Evolutionary conservation across 495 filamentous ascomycete species (phyloP).

Genomic region (Durotheca rogersii): DNA sequence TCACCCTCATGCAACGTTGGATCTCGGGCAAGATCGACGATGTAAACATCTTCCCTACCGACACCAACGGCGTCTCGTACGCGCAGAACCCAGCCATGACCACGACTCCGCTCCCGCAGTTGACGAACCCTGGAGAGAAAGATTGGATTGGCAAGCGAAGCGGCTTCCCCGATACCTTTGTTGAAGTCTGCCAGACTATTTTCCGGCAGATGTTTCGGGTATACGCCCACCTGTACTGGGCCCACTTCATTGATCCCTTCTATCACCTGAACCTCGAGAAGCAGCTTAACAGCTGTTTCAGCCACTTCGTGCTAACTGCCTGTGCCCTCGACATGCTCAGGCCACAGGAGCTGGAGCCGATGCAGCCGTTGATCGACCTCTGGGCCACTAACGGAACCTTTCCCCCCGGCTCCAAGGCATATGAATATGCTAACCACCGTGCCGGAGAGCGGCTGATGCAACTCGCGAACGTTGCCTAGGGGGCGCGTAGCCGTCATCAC

Average conservation of each 20-base stretch:
- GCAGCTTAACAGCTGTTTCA: slow-evolving; percentile 92
- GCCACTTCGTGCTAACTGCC: slow-evolving; percentile 86
- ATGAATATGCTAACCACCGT: slow-evolving; percentile 56
- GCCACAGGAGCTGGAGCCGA: slow-evolving; percentile 84
- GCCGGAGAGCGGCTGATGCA: slow-evolving; percentile 47
- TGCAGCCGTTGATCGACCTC: slow-evolving; percentile 88
- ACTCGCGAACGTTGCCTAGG: slow-evolving; percentile 35
- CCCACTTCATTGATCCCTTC: slow-evolving; percentile 78
- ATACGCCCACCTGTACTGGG: slow-evolving; percentile 88
- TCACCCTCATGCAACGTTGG: slow-evolving; percentile 90
- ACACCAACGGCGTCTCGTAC: slow-evolving; percentile 56
- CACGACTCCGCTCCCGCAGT: slow-evolving; percentile 61
- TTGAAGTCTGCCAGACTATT: slow-evolving; percentile 82
- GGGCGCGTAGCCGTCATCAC: neutral
- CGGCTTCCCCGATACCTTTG: slow-evolving; percentile 83
- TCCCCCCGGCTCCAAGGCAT: slow-evolving; percentile 65
- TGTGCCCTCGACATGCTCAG: slow-evolving; percentile 79
- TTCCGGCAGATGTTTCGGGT: slow-evolving; percentile 97
- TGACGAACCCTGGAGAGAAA: slow-evolving; percentile 56
- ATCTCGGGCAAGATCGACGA: slow-evolving; percentile 90
- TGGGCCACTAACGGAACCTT: slow-evolving; percentile 85
- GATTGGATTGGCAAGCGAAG: slow-evolving; percentile 86
- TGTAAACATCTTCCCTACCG: slow-evolving; percentile 80
- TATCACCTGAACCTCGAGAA: slow-evolving; percentile 81
- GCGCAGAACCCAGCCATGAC: slow-evolving; percentile 57